These are phyloP conservation scores for Metarhizium guizhouense DNA, from an alignment of 2,329 filamentous ascomycete species.

Conservation along the genomic window DNA sequence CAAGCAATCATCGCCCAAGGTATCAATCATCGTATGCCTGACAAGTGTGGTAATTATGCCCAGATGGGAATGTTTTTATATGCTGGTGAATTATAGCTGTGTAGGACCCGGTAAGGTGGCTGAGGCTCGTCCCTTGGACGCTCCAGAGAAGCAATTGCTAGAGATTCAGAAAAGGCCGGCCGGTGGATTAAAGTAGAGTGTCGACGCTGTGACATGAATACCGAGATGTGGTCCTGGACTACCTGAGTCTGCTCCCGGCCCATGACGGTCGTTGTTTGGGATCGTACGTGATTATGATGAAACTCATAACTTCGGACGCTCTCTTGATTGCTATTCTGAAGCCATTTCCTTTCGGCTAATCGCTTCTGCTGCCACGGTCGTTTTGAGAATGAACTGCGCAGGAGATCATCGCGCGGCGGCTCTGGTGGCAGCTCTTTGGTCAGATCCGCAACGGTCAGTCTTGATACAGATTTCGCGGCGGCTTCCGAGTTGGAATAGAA, in stretches of 20 bases:
- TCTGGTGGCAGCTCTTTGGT: conserved; percentile 9
- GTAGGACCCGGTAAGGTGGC: conserved; percentile 41
- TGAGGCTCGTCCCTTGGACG: conserved; percentile 8
- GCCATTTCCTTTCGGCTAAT: background rate
- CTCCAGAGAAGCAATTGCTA: conserved; percentile 1
- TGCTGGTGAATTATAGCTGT: conserved; percentile 51
- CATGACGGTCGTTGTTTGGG: background rate
- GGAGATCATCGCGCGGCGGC: conserved; percentile 9
- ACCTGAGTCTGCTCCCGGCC: background rate
- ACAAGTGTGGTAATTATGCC: conserved; percentile 14
- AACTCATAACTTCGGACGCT: background rate
- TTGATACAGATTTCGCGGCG: conserved; percentile 6
- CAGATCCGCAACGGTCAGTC: conserved; percentile 9
- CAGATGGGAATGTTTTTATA: conserved; percentile 48
- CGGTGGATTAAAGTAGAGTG: conserved; percentile 6
- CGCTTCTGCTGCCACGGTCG: background rate
- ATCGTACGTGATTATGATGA: background rate
- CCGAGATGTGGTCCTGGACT: background rate
- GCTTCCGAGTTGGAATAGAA: conserved; percentile 4
- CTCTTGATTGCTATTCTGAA: background rate
- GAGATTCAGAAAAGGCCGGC: conserved; percentile 4
- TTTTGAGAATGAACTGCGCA: conserved; percentile 5
- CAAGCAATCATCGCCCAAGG: too few species aligned
- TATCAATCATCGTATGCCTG: too few species aligned
- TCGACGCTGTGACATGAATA: background rate